Conservation (phyloP, 257 asterid species). For the Fraxinus cuspidata region DNA sequence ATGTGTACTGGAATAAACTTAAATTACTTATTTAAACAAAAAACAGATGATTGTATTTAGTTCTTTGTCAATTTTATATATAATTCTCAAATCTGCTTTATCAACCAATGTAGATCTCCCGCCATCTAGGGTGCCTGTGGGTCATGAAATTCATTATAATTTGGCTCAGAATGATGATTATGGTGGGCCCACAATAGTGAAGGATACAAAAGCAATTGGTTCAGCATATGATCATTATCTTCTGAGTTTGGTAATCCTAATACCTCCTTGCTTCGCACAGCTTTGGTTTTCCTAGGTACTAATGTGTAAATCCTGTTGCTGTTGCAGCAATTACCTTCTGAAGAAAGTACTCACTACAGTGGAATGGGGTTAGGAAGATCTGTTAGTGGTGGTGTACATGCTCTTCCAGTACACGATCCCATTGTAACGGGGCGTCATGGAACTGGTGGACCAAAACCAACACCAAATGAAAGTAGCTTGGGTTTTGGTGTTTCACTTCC, state of each 20-base stretch:
- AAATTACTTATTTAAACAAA: not conserved
- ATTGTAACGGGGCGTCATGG: constrained; percentile 33
- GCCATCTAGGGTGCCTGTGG: constrained; percentile 28
- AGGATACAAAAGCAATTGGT: constrained; percentile 45
- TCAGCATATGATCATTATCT: constrained; percentile 63
- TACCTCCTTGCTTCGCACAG: constrained; percentile 12
- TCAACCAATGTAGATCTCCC: constrained; percentile 28
- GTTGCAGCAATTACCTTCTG: constrained; percentile 44
- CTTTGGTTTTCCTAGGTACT: constrained; percentile 18
- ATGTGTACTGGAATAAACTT: not conserved
- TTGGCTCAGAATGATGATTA: constrained; percentile 36
- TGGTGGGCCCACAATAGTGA: constrained; percentile 32
- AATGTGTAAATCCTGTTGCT: constrained; percentile 10
- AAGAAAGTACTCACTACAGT: constrained; percentile 35
- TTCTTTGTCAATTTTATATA: not conserved
- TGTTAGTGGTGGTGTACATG: constrained; percentile 33
- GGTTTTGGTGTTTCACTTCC: constrained; percentile 36
- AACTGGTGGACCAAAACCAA: constrained; percentile 31
- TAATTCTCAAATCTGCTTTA: constrained; percentile 14
- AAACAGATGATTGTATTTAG: not conserved
- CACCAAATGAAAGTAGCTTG: constrained; percentile 39
- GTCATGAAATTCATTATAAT: constrained; percentile 38
- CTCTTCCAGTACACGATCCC: constrained; percentile 37
- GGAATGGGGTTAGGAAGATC: constrained; percentile 38
- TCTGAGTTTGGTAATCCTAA: constrained; percentile 46